Base-by-base conservation (phyloP, 1,284 basidiomycete genomes). In the Puccinia hordei region DNA sequence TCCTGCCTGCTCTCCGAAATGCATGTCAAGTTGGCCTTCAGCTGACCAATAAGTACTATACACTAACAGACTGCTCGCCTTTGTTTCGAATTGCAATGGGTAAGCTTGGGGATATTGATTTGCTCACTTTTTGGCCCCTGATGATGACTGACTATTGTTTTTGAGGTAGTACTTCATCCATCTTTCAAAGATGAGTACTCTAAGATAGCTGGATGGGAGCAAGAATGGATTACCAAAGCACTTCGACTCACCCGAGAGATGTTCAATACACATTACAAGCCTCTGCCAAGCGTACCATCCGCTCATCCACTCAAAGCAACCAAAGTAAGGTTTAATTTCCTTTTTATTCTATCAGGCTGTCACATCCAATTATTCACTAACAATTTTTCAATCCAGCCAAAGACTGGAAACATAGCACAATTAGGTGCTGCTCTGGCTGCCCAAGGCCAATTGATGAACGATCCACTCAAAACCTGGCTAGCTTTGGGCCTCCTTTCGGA, bases 21-120 rank as follows among this genome's bases (percentile, higher is more conserved):
- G 33, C 57, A 5, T 61, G 57, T 19, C 30, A 24, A 61, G 12
- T 61, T 13, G 57, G 57, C 6, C 57, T 61, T 30, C 10, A 61
- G 57, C 33, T 61, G 5, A 61, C 24, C 5, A 61, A 61, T 24
- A 61, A 61, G 10, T 61, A 61, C 19, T 61, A 61, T 61, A 61
- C 57, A n/a, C 57, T 61, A 2, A 61, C 57, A 2, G 24, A 61
- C 19, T 61, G 24, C 57, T 61, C 57, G 6, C 57, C 57, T 61
- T 61, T 61, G 57, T 61, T 61, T 61, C 30, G 57, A 24, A 61
- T 61, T 30, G 57, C 57, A 12, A 61, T 61, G 57, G 33, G 57
- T 61, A 61, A 17, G 53, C 17, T 57, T 13, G 6, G 41, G 13
- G 8, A 6, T 44, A 44, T 44, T 44, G 41, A 44, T 44, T 44